Base-by-base conservation (phyloP, 2,329 filamentous ascomycete genomes). In the Elsinoe perseae region DNA sequence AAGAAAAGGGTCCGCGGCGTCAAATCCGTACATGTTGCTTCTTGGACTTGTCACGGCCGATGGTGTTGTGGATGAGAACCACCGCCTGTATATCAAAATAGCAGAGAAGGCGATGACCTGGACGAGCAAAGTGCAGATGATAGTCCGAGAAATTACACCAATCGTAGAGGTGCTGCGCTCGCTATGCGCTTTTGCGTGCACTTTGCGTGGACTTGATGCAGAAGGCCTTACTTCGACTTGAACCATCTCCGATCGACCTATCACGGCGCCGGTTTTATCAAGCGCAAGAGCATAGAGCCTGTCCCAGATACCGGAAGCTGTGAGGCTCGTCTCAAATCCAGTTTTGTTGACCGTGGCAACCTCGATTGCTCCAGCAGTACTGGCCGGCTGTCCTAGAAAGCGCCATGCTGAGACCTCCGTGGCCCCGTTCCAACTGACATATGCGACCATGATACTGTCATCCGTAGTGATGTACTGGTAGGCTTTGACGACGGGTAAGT, bases 341-440 rank as follows among this genome's bases (percentile, higher is more conserved):
- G 53, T 34, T 54, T 54, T 59, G 0, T 28, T 16, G n/a, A 57
- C 46, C 3, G 9, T 21, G 1, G 12, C 57, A 1, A 59, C 30
- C 14, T 36, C 27, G 1, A 27, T 18, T 12, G 38, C 46, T 5
- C 10, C 27, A 12, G 27, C 21, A 9, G 16, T 18, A 7, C 44
- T 36, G 5, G 12, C 20, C 1, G 5, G 10, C 2, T 12, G 14
- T 14, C 59, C 68, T 40, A 67, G 67, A 56, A 72, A 68, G 1
- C 64, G 63, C 69, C 70, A 73, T 4, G 12, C 43, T 2, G 57
- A 61, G 4, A 73, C 62, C 21, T 73, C 69, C 0, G 70, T 73
- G 7, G 71, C 71, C 1, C 71, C 71, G 40, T 73, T 66, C 64
- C 64, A 67, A 54, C 61, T 64, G 32, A 72, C 65, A 59, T 70